Conservation (phyloP, 805 yeast genomes). For the Yamadazyma olivae region DNA sequence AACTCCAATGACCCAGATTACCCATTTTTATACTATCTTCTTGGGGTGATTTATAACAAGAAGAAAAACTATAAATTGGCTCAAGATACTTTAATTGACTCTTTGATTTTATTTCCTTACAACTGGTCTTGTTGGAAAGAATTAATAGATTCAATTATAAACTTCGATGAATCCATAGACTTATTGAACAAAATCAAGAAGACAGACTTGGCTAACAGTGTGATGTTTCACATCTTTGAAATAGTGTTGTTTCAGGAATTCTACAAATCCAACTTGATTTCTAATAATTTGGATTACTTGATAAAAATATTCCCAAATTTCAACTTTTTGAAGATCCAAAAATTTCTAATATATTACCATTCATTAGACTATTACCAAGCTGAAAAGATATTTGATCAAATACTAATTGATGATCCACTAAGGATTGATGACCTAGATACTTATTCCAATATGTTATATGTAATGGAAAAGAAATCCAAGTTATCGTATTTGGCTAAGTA, state of each 20-base stretch:
- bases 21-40: conserved; percentile 65
- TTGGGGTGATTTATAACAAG: conserved; percentile 65
- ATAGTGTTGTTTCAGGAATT: conserved; percentile 74
- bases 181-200: conserved; percentile 36
- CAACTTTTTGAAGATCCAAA: conserved; percentile 72
- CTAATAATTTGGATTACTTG: conserved; percentile 45
- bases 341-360: conserved; percentile 78
- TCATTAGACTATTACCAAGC: conserved; percentile 82
- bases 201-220: conserved; percentile 25
- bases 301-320: conserved; percentile 65
- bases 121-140: conserved; percentile 97
- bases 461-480: conserved; percentile 85
- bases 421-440: conserved; percentile 88
- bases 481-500: conserved; percentile 83
- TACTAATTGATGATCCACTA: conserved; percentile 73
- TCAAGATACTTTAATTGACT: conserved; percentile 53
- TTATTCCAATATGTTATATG: conserved; percentile 92
- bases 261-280: conserved; percentile 51
- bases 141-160: conserved; percentile 56
- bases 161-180: conserved; percentile 56
- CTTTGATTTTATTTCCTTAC: conserved; percentile 68
- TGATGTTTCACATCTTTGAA: conserved; percentile 55
- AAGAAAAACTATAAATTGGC: conserved; percentile 64
- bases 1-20: conserved; percentile 21
- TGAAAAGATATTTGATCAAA: conserved; percentile 72